phyloP scores from a whole-genome alignment of 2,329 filamentous ascomycete species.

The Penicillium sp. region DNA sequence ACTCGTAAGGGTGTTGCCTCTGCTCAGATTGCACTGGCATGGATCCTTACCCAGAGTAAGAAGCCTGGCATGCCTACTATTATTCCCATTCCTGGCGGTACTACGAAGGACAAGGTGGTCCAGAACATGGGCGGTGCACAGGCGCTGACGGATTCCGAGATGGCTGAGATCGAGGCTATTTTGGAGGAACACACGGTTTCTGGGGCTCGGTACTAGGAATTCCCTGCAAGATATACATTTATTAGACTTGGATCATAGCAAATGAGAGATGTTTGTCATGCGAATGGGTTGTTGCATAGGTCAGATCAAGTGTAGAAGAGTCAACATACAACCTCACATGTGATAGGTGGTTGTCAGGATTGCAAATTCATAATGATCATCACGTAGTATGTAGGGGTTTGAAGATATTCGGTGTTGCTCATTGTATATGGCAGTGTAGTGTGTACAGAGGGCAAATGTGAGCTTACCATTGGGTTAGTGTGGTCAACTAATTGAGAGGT shows the following conservation, averaged over 20 bases:
- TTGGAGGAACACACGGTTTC: slow-evolving; percentile 39
- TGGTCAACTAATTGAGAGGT: background rate
- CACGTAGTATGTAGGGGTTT: slow-evolving; percentile 14
- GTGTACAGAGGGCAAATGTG: background rate
- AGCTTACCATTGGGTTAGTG: background rate
- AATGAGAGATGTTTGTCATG: slow-evolving; percentile 2
- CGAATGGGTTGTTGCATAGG: background rate
- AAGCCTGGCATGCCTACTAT: slow-evolving; percentile 39
- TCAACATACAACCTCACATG: slow-evolving; percentile 39
- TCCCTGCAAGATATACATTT: background rate
- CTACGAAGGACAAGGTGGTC: slow-evolving; percentile 30
- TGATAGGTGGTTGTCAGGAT: slow-evolving; percentile 37
- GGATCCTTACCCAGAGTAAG: slow-evolving; percentile 40
- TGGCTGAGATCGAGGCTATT: slow-evolving; percentile 47
- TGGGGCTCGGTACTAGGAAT: slow-evolving; percentile 23
- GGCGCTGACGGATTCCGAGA: slow-evolving; percentile 27
- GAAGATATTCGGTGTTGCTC: slow-evolving; percentile 9
- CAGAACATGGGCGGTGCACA: slow-evolving; percentile 29
- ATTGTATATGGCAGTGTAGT: background rate
- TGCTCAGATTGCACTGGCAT: slow-evolving; percentile 44
- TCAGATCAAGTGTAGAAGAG: slow-evolving; percentile 43
- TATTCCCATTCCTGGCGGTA: slow-evolving; percentile 32
- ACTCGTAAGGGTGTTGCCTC: slow-evolving; percentile 37
- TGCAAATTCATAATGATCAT: slow-evolving; percentile 39
- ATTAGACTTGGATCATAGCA: slow-evolving; percentile 13